Base-by-base conservation (phyloP, 192 early-diverging fungal species). In the Coemansia aciculifera region DNA sequence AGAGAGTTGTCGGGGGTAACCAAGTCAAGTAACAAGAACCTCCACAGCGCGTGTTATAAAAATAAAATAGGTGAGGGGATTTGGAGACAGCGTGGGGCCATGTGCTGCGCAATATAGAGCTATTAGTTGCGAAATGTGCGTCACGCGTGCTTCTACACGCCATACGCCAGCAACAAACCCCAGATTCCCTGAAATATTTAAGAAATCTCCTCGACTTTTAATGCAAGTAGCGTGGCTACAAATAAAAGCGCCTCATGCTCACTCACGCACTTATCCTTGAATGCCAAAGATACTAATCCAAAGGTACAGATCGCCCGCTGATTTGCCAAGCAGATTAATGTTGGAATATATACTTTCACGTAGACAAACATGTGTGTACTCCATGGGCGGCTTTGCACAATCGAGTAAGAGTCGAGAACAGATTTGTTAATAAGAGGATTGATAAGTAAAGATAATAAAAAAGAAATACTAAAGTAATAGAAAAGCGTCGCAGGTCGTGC, bases 11-110 rank as follows among this genome's bases (percentile, higher is more conserved):
- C 29, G 17, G 31, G 31, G 54, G 31, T 23, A 57, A 15, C 15
- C 54, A 17, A 57, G 54, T 31, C 54, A 57, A 57, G 54, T 57
- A 57, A 34, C 54, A 57, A 0, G 54, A 32, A 9, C 24, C 23
- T 29, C 10, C 19, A 21, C 24, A 54, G 13, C 29, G 15, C 36
- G 29, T 8, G n/a, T 57, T 57, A 29, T 17, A 31, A 57, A 57
- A 31, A 27, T 27, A 27, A 4, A 57, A 32, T 23, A 31, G 13
- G 21, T 34, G 29, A 32, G 54, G 29, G 54, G 54, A 34, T 15
- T 31, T 57, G 29, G 29, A 34, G 29, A 31, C 54, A 57, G 31
- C 29, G 54, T 31, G 54, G 31, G 27, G 54, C 54, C 54, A 57
- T 31, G 54, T 57, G 54, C 29, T 32, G 29, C 29, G 29, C 54